Evolutionary conservation across 1,284 basidiomycete genomes (phyloP), one percentile per base, ranked within the genome.

Genomic region (Gastroboletus turbinatus): DNA sequence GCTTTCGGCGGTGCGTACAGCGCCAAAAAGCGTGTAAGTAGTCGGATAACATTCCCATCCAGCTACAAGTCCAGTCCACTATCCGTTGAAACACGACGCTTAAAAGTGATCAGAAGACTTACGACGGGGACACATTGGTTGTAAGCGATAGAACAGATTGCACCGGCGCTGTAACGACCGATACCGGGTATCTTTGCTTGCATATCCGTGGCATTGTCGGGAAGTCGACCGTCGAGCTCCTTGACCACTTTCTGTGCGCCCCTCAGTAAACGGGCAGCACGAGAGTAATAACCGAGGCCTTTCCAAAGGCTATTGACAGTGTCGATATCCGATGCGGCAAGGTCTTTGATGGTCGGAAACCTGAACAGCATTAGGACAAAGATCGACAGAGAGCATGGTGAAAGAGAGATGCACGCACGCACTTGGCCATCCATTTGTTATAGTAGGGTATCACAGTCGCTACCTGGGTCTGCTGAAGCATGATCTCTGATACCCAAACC

Each of bases 391-490:
- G 13, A 32, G 13, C 10, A 13, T 4, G 4, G 1, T 0, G 27
- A 32, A 17, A 25, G 39, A 35, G 16, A 25, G 1, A 33, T 33
- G 21, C 30, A 46, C 44, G 32, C 29, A 75, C 80, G 55, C 62
- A 90, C 88, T 79, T 87, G 61, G 78, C 76, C 79, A 95, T 90
- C 93, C 94, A 96, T 39, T 80, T 80, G 46, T 85, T 86, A 73
- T 92, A 96, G 72, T 95, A 97, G 0, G 89, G 90, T 60, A 95
- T 94, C 14, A 96, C 94, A 0, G 94, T 96, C 4, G 78, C 82
- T 25, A 92, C 90, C 68, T 95, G 94, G 0, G 96, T 98, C 72
- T 99, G 96, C 70, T 99, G 96, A 7, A 98, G 81, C 96, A 98
- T 98, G 60, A 98, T 90, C 72, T 98, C 94, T 13, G 90, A 92